Conservation (phyloP, 2,329 filamentous ascomycete genomes). For the Botrytis pseudocinerea region DNA sequence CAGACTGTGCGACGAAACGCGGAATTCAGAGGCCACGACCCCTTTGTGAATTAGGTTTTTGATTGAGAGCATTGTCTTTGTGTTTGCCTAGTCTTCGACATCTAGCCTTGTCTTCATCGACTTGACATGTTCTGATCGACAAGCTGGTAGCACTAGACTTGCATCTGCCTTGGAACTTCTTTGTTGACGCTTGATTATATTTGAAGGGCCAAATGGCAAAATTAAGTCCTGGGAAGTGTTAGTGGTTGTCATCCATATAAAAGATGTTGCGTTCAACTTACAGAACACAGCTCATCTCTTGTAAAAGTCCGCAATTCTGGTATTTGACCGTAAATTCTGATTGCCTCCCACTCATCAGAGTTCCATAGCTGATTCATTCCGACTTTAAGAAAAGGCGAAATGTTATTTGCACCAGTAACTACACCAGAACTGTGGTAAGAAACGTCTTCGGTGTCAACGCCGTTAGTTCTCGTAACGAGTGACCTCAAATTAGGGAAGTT, state of each 20-base stretch:
- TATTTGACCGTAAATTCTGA: not conserved
- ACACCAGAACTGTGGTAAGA: no score
- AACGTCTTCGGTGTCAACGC: not conserved
- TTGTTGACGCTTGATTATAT: not conserved
- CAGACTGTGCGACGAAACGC: not conserved
- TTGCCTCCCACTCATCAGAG: not conserved
- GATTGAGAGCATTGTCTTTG: not conserved
- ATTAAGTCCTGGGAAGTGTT: not conserved
- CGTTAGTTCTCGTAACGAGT: not conserved
- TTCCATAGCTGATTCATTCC: not conserved
- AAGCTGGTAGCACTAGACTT: not conserved
- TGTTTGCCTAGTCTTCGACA: not conserved
- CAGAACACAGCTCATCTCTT: not conserved
- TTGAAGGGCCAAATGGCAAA: not conserved
- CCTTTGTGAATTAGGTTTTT: not conserved
- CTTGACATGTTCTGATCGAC: not conserved
- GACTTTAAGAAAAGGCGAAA: not conserved
- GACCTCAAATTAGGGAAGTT: not conserved
- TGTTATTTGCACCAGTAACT: no score
- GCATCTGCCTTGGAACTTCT: not conserved
- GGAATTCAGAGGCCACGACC: not conserved
- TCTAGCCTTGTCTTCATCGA: not conserved
- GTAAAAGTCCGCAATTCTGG: not conserved
- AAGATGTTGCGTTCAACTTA: not conserved
- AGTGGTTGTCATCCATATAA: not conserved